Evolutionary conservation across 2,329 filamentous ascomycete genomes (phyloP), one percentile per base, ranked within the genome.

Genomic region (Blastomyces gilchristii): DNA sequence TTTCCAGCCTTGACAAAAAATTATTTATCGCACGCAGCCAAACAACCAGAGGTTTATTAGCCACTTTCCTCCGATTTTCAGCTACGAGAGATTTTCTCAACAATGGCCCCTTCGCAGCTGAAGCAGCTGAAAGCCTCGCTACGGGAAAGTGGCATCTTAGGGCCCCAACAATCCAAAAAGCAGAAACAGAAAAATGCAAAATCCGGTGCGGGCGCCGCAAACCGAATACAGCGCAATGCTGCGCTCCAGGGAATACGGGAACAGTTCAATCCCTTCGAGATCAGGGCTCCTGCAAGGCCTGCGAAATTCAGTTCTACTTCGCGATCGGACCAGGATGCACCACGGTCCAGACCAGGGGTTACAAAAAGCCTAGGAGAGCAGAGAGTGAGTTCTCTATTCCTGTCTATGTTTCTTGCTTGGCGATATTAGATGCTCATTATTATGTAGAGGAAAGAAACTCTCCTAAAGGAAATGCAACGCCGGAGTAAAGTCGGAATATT

Each of bases 211-310:
- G 83, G 82, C 66, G 85, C 83, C 69, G 87, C 93, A 71, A 89
- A 91, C 76, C 87, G 90, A 65, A 82, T 90, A 34, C 85, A 91
- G 73, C 85, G 88, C 72, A 85, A 88, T 71, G 87, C 86, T 63
- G 90, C 91, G 18, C 82, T 99, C 66, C 86, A 89, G 69, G 85
- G 85, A 63, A 97, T 99, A 73, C 88, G 94, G 72, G 92, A 97
- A 71, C 88, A 92, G 69, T 97, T 97, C 83, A 99, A 99, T 74
- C 94, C 94, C 0, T 99, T 99, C 76, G 94, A 99, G 73, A 85
- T 96, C 74, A 95, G 95, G 76, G 85, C 89, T 64, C 86, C 88
- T 50, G 82, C 87, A 0, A 83, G 88, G 64, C 89, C 87, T 0
- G 86, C 86, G 63, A 97, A 97, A 71, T 96, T 96, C 67, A 87